Conservation (phyloP, 2,329 filamentous ascomycete species). For the Fusarium subglutinans region DNA sequence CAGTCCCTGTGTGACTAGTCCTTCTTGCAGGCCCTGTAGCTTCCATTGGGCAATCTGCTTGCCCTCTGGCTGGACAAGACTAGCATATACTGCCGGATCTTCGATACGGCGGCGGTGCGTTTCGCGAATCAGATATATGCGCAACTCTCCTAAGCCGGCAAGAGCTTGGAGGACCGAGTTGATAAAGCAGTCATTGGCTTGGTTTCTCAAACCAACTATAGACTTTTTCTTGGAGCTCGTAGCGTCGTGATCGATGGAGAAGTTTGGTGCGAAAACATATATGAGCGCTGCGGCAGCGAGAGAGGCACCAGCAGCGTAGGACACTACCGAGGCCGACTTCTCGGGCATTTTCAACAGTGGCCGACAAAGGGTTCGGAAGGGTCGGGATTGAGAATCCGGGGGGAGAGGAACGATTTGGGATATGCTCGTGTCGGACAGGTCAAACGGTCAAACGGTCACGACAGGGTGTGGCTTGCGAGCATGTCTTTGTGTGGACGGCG, state of each 20-base stretch:
- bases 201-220: constrained; percentile 87
- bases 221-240: constrained; percentile 77
- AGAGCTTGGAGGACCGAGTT: constrained; percentile 95
- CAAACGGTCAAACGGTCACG: constrained; percentile 36
- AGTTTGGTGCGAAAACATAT: constrained; percentile 98
- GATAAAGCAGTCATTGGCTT: constrained; percentile 96
- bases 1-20: constrained; percentile 83
- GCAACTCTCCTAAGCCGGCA: constrained; percentile 87
- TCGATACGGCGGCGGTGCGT: constrained; percentile 85
- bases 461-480: constrained; percentile 33
- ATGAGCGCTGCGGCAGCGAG: constrained; percentile 94
- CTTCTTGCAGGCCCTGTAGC: constrained; percentile 76
- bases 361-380: constrained; percentile 33
- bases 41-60: constrained; percentile 66
- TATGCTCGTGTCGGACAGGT: constrained; percentile 38
- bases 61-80: constrained; percentile 62
- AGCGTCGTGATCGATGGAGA: constrained; percentile 87
- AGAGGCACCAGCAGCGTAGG: constrained; percentile 94
- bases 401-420: background rate
- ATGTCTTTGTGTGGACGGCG: constrained; percentile 32
- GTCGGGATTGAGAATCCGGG: constrained; percentile 22
- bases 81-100: constrained; percentile 77
- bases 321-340: constrained; percentile 62
- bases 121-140: constrained; percentile 91
- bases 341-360: constrained; percentile 47